Evolutionary conservation across 495 filamentous ascomycete species (phyloP).

Genomic region (Podospora comata): DNA sequence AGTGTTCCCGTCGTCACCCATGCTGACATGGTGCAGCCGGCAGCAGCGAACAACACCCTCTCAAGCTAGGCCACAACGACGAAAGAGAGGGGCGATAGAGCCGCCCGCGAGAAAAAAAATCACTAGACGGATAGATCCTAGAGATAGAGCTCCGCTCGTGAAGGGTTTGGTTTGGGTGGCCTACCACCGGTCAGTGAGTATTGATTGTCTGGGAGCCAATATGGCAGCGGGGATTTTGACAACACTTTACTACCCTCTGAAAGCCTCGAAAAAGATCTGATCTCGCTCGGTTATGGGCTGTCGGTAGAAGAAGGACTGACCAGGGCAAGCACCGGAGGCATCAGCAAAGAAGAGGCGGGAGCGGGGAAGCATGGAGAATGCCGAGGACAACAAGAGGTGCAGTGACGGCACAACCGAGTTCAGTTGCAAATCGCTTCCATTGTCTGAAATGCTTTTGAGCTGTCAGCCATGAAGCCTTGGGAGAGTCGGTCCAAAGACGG

Average conservation of each 20-base stretch:
- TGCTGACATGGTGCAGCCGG: constrained; percentile 12
- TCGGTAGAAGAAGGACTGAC: not conserved
- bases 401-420: constrained; percentile 17
- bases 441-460: not conserved
- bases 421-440: constrained; percentile 2
- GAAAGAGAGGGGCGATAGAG: not conserved
- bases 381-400: constrained; percentile 17
- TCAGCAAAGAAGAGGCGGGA: constrained; percentile 15
- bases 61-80: constrained; percentile 28
- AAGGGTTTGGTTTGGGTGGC: not conserved
- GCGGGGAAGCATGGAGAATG: constrained; percentile 14
- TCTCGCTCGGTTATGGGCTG: constrained; percentile 3
- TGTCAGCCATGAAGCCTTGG: not conserved
- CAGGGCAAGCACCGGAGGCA: not conserved
- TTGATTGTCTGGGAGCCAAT: not conserved
- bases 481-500: not conserved
- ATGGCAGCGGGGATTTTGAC: constrained; percentile 2
- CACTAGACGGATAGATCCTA: not conserved
- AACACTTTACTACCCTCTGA: constrained; percentile 1
- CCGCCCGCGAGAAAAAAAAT: not conserved
- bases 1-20: constrained; percentile 26
- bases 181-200: not conserved
- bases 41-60: constrained; percentile 17
- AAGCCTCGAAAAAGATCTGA: not conserved
- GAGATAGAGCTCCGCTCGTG: not conserved